Evolutionary conservation across 1,139 yeast genomes (phyloP), one percentile per base, ranked within the genome.

Genomic region (Suhomyces chickasaworum): DNA sequence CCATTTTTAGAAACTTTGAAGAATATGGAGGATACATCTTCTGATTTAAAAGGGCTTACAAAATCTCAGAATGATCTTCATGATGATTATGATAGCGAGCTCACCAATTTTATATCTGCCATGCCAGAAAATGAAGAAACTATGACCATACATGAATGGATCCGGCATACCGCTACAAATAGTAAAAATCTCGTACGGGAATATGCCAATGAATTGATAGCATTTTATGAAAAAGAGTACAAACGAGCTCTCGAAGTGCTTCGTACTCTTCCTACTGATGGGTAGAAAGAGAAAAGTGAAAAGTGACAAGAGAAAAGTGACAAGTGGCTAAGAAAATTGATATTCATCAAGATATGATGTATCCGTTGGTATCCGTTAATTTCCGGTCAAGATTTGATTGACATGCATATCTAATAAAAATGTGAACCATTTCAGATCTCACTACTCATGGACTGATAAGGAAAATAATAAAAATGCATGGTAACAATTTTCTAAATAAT

Each of bases 91-190:
- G 87, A 83, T 50, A 89, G 91, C 1, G 77, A 77, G 35, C 63
- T 86, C 20, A 80, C 87, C 0, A 72, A 73, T 44, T 86, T 86
- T 56, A 80, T 85, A 2, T 75, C 83, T 1, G 81, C 81, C 39
- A 81, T 87, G 79, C 91, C 95, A 0, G 83, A 77, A 30, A 78
- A 77, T 15, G 91, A 86, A 56, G 72, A 86, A 56, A 73, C 78
- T 22, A 81, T 85, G 85, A 81, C 89, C 0, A 78, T 89, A 15
- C 75, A 75, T 42, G 80, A 86, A 50, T 89, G 96, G 96, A 66
- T 88, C 17, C 62, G 61, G 39, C 71, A 75, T 53, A 76, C 80
- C 56, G 84, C 86, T 3, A 50, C 58, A 1, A 70, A 68, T 36
- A 69, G 77, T 47, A 59, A 63, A 25, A 63, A 65, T 39, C 56